Evolutionary conservation across 2,329 filamentous ascomycete species (phyloP).

Genomic region (Cladorrhinum sp.): DNA sequence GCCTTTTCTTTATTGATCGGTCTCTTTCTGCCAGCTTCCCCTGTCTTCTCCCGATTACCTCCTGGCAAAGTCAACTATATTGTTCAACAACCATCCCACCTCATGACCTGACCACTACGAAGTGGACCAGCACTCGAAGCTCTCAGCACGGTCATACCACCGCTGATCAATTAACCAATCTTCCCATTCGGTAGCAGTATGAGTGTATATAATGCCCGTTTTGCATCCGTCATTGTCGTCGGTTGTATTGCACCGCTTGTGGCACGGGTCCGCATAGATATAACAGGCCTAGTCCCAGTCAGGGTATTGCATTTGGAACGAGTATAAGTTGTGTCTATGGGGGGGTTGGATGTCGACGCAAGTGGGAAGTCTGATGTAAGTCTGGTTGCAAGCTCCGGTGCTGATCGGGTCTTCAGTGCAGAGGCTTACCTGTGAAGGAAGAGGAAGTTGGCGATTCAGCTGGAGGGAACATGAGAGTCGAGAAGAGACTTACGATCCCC

Average conservation of each 20-base stretch:
- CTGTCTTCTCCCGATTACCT: background rate
- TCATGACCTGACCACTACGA: background rate
- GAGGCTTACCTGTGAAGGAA: background rate
- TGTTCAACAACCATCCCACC: background rate
- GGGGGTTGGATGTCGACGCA: background rate
- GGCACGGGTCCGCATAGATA: background rate
- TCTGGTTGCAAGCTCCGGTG: background rate
- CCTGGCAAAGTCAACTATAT: background rate
- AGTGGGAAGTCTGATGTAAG: background rate
- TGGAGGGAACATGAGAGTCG: background rate
- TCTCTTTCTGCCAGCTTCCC: too few species aligned
- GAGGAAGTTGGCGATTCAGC: background rate
- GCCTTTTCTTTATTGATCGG: too few species aligned
- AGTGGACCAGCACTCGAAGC: background rate
- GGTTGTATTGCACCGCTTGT: background rate
- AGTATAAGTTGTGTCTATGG: background rate
- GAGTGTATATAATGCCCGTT: too few species aligned
- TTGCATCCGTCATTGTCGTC: too few species aligned
- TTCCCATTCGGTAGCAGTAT: too few species aligned
- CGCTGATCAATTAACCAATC: background rate
- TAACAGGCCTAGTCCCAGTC: background rate
- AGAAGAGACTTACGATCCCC: background rate
- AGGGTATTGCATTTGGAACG: background rate
- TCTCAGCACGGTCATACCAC: background rate
- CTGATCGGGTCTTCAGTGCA: background rate